Base-by-base conservation (phyloP, 2,329 filamentous ascomycete species). In the Diaporthe citriasiana region DNA sequence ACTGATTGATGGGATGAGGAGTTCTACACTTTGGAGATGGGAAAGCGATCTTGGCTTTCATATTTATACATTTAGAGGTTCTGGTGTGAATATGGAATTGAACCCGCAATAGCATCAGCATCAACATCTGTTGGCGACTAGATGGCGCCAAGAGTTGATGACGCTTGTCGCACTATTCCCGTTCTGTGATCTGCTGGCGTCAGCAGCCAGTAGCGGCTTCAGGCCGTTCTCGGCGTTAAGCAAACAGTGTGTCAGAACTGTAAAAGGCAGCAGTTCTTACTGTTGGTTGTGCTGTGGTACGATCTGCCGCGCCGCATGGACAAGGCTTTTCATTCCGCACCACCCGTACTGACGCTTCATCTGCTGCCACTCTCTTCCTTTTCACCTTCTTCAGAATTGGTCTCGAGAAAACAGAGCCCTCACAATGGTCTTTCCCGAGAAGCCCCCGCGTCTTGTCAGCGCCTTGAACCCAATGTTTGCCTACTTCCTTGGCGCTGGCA, bases 401-500 rank as follows among this genome's bases (percentile, higher is more conserved):
- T 5, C 27, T 0, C 8, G 3, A 27, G 33, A n/a, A n/a, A 38
- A 33, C 27, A 25, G 4, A 59, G 4, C 47, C 19, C 12, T 38
- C 30, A 50, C 33, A 3, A 66, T 51, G 45, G 51, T 66, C 0
- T 13, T 66, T 6, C 45, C 53, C 2, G 33, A 59, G 27, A 38
- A 35, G 3, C 38, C 38, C 7, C 9, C 68, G 35, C 63, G 63
- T 38, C 45, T 66, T 30, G 25, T 69, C 53, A 69, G 65, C 57
- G 17, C 71, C 3, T 59, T 51, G 17, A 53, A 68, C 9, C 73
- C 71, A 25, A 45, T 33, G 27, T 30, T 65, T 33, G 65, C 50
- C 50, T 75, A 75, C 33, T 10, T 27, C 4, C 60, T 75, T 4
- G 73, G 73, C 15, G 9, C 2, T 17, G 57, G 38, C 27, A 15